These are phyloP conservation scores for Populus hybrid DNA, from an alignment of 441 rosid genomes.

Conservation along the genomic window DNA sequence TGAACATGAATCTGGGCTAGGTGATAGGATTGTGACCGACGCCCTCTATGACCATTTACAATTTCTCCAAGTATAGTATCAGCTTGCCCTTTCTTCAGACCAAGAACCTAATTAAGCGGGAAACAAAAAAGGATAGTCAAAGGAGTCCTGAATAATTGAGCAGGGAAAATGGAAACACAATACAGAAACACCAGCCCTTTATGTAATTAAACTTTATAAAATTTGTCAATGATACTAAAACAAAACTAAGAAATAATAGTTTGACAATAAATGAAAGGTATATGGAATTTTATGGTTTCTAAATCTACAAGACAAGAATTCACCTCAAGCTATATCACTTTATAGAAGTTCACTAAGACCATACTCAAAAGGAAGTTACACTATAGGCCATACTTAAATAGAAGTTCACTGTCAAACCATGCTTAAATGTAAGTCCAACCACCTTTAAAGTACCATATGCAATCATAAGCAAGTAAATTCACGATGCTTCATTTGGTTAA, in stretches of 20 bases:
- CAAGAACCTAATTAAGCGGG: constrained; percentile 46
- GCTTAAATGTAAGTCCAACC: not conserved
- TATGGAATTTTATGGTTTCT: not conserved
- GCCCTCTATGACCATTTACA: constrained; percentile 40
- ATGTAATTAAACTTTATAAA: no score
- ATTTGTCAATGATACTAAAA: not conserved
- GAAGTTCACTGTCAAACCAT: not conserved
- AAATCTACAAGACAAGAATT: not conserved
- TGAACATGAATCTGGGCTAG: constrained; percentile 54
- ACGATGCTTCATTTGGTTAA: not conserved
- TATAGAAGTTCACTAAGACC: not conserved
- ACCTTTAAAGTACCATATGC: not conserved
- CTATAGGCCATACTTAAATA: not conserved
- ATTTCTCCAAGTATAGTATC: constrained; percentile 62
- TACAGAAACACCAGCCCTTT: not conserved
- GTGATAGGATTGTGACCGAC: constrained; percentile 39
- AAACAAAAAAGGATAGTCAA: not conserved
- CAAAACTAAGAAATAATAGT: not conserved
- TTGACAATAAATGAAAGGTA: not conserved
- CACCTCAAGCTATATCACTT: not conserved
- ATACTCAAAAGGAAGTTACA: not conserved
- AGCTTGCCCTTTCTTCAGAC: constrained; percentile 66
- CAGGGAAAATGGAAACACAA: not conserved
- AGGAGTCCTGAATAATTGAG: not conserved
- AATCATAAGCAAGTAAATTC: not conserved